A percentile compares a stretch with the other conserved stretches of the same genome.
phyloP scores from a whole-genome alignment of 2,329 filamentous ascomycete genomes.

The Tolypocladium sp. region DNA sequence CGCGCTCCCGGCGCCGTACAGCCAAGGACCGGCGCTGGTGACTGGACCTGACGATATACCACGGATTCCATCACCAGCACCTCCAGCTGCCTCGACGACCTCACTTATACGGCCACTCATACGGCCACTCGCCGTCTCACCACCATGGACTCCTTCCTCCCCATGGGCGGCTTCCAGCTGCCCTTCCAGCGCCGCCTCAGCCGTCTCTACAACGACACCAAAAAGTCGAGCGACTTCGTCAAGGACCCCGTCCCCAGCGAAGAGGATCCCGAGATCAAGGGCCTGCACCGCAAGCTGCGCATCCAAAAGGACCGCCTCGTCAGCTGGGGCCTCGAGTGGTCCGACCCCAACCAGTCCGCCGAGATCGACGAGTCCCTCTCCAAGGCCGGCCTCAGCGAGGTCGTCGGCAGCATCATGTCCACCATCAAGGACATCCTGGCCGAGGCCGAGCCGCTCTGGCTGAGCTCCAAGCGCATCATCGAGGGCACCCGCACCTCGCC shows the following conservation, averaged over 20 bases:
- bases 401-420: constrained; percentile 69
- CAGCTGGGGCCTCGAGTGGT: constrained; percentile 76
- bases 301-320: constrained; percentile 74
- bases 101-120: neutral
- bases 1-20: neutral
- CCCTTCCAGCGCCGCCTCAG: constrained; percentile 56
- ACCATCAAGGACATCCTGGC: constrained; percentile 74
- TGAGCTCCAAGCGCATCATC: constrained; percentile 42
- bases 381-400: constrained; percentile 65
- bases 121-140: neutral
- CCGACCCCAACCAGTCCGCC: constrained; percentile 57
- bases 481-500: constrained; percentile 30
- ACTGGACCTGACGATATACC: neutral
- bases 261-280: constrained; percentile 60
- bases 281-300: constrained; percentile 64
- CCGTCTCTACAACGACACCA: constrained; percentile 72
- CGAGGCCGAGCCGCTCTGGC: constrained; percentile 65
- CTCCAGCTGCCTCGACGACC: neutral
- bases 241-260: constrained; percentile 53
- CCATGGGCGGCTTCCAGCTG: constrained; percentile 42
- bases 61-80: neutral
- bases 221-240: constrained; percentile 67
- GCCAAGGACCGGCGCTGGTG: neutral
- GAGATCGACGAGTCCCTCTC: constrained; percentile 65
- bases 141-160: constrained; percentile 43